Conservation (phyloP, 345 rosid genomes). For the Melastoma malabathricum region DNA sequence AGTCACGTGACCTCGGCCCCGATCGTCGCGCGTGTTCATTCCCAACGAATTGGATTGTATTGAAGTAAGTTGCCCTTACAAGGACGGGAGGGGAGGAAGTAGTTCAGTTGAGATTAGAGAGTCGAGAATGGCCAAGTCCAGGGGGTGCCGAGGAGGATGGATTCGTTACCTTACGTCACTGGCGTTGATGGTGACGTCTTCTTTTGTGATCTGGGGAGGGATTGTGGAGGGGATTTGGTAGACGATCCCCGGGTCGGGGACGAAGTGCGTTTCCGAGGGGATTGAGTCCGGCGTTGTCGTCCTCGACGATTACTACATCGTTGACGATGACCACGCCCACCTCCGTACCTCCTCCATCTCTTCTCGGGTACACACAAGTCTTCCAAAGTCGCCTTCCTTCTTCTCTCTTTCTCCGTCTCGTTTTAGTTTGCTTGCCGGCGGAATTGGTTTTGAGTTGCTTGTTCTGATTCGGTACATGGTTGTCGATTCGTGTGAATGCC, state of each 20-base stretch:
- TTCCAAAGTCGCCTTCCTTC: neutral
- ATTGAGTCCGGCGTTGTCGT: conserved; percentile 73
- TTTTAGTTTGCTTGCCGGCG: neutral
- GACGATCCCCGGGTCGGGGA: conserved; percentile 62
- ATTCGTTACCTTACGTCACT: neutral
- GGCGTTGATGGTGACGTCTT: neutral
- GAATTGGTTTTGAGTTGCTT: neutral
- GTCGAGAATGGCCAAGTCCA: too few relatives aligned
- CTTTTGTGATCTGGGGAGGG: neutral
- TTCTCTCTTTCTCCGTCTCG: neutral
- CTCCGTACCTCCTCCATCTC: conserved; percentile 26
- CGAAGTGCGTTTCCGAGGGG: conserved; percentile 93
- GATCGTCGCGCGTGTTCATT: too few relatives aligned
- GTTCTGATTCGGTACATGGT: neutral
- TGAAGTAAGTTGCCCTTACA: too few relatives aligned
- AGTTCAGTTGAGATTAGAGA: too few relatives aligned
- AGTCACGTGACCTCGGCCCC: too few relatives aligned
- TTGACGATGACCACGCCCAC: conserved; percentile 47
- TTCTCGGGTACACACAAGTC: conserved; percentile 28
- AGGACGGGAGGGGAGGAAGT: too few relatives aligned
- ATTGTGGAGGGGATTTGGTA: conserved; percentile 59
- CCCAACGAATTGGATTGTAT: too few relatives aligned
- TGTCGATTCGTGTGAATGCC: too few relatives aligned
- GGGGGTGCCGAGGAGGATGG: neutral
- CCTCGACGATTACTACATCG: conserved; percentile 59